phyloP scores from a whole-genome alignment of 176 grass and related monocot species.

The Aegilops sharonensis region DNA sequence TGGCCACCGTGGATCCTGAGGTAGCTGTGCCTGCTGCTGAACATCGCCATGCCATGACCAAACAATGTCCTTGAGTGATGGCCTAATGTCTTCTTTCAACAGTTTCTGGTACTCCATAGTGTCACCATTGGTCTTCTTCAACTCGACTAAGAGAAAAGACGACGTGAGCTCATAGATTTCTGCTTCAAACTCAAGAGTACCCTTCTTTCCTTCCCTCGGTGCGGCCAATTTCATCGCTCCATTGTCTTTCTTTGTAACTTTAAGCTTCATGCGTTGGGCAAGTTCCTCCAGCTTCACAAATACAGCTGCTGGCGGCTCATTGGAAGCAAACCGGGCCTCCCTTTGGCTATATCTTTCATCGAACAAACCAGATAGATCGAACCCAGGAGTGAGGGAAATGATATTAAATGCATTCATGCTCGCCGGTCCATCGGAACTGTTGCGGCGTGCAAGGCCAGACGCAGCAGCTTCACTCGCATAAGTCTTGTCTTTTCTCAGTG shows the following conservation, averaged over 20 bases:
- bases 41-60: constrained; percentile 73
- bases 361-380: constrained; percentile 71
- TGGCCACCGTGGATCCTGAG: neutral
- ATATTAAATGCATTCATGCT: constrained; percentile 89
- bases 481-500: constrained; percentile 9
- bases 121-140: constrained; percentile 72
- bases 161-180: constrained; percentile 60
- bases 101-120: constrained; percentile 75
- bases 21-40: neutral
- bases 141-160: constrained; percentile 64
- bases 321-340: constrained; percentile 70
- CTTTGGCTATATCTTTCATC: constrained; percentile 46
- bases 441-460: neutral
- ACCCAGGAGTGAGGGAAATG: constrained; percentile 68
- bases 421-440: neutral
- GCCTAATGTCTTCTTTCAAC: constrained; percentile 68
- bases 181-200: constrained; percentile 53
- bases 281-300: constrained; percentile 56
- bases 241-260: constrained; percentile 57
- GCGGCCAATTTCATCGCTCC: constrained; percentile 58
- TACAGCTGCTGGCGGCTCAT: constrained; percentile 32
- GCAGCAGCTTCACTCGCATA: neutral
- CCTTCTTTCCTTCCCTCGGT: constrained; percentile 62
- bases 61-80: constrained; percentile 60
- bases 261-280: constrained; percentile 51